Evolutionary conservation across 1,284 basidiomycete genomes (phyloP).

Genomic region (Ceratorhiza oryzae-sativae): DNA sequence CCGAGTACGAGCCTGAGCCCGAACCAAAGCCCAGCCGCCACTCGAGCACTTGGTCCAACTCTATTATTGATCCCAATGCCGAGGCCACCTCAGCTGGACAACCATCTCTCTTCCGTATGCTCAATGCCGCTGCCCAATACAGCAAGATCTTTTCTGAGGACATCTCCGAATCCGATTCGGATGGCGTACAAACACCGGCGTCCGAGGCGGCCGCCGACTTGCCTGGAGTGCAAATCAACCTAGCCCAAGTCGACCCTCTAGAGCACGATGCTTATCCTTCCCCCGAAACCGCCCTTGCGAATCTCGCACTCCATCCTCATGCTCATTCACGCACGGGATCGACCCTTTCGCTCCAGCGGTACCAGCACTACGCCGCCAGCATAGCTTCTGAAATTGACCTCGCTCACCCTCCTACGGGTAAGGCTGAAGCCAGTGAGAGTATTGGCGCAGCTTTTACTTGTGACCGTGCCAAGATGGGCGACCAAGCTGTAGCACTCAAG

Average conservation of each 20-base stretch:
- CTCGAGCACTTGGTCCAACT: constrained; percentile 35
- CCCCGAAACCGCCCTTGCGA: constrained; percentile 29
- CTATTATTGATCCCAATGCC: constrained; percentile 24
- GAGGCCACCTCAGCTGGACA: constrained; percentile 26
- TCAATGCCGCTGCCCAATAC: constrained; percentile 33
- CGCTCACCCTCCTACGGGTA: neutral
- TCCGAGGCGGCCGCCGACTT: constrained; percentile 28
- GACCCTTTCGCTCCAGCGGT: constrained; percentile 13
- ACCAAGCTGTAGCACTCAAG: constrained; percentile 16
- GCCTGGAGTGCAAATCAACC: constrained; percentile 3
- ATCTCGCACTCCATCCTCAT: constrained; percentile 18
- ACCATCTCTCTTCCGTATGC: constrained; percentile 22
- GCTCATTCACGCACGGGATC: constrained; percentile 22
- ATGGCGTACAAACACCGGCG: constrained; percentile 14
- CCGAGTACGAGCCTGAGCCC: neutral
- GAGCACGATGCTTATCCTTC: constrained; percentile 6
- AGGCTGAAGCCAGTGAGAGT: neutral
- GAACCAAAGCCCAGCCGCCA: constrained; percentile 9
- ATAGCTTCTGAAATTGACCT: constrained; percentile 7
- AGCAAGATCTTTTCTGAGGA: constrained; percentile 19
- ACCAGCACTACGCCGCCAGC: constrained; percentile 9
- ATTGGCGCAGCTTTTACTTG: neutral
- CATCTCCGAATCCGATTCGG: constrained; percentile 17
- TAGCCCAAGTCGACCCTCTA: neutral
- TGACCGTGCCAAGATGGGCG: constrained; percentile 10